phyloP scores from a whole-genome alignment of 768 basidiomycete species.

The Zangia roseola region DNA sequence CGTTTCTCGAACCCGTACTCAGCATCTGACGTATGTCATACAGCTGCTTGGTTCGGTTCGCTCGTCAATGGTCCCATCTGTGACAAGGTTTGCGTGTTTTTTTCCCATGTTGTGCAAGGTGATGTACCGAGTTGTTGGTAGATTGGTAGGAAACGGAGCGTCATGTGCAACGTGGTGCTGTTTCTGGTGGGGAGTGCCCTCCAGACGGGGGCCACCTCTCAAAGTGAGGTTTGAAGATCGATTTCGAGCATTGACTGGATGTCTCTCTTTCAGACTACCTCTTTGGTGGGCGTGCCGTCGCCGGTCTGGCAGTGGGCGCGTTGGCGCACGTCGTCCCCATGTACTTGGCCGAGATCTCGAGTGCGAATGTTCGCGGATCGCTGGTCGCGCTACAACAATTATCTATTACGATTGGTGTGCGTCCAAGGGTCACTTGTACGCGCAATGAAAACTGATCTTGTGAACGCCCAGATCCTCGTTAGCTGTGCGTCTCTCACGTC shows the following conservation, averaged over 20 bases:
- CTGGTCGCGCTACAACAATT: slow-evolving; percentile 37
- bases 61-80: slow-evolving; percentile 31
- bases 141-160: slow-evolving; percentile 28
- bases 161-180: slow-evolving; percentile 29
- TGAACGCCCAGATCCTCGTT: slow-evolving; percentile 24
- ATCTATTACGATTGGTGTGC: slow-evolving; percentile 35
- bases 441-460: background rate
- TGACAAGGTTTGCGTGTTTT: slow-evolving; percentile 22
- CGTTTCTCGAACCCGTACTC: background rate
- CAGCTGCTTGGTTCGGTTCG: slow-evolving; percentile 33
- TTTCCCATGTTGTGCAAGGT: background rate
- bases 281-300: slow-evolving; percentile 30
- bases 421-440: slow-evolving; percentile 1
- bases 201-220: slow-evolving; percentile 30
- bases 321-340: slow-evolving; percentile 29
- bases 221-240: slow-evolving; percentile 1
- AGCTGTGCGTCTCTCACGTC: slow-evolving; percentile 25
- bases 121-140: background rate
- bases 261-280: slow-evolving; percentile 18
- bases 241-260: background rate
- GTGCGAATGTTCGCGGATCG: slow-evolving; percentile 37
- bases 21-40: slow-evolving; percentile 6
- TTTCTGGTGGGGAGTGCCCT: slow-evolving; percentile 32
- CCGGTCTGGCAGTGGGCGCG: slow-evolving; percentile 17
- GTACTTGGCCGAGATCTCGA: slow-evolving; percentile 40